Evolutionary conservation across 129 eudicot species (phyloP), one percentile per base, ranked within the genome.

Genomic region (Erigeron canadensis): DNA sequence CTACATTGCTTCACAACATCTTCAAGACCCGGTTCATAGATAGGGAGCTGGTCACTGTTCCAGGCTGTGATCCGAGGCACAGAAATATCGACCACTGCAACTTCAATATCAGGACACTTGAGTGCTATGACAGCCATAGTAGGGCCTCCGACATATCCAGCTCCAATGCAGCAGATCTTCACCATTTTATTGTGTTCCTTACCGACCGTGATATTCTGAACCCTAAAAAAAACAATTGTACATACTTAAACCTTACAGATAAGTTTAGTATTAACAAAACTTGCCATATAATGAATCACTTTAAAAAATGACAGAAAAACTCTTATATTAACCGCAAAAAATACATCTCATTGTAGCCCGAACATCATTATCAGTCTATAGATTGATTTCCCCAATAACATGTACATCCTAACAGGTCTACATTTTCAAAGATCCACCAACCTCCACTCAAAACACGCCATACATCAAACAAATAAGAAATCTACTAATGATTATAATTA

Each of bases 121-220:
- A 84, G 84, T 4, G 96, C 96, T 56, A 90, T 90, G 41, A 90
- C 94, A 5, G 94, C 94, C 96, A 90, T 90, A 50, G 96, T 90
- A 22, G 96, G 94, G 23, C 96, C 96, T 4, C 96, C 96, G 37
- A 90, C 96, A 72, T 89, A 89, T 9, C 96, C 96, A 48, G 93
- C 96, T 70, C 96, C 96, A 73, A 89, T 89, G 75, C 96, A 90
- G 77, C 96, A 90, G 66, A 90, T 90, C 85, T 87, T 90, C 84
- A 90, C 96, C 96, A 90, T 90, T 64, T 82, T 73, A 7, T 42
- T 70, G 58, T 37, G 45, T 61, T 37, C 7, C n/a, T 60, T 41
- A n/a, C 1, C 23, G 17, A 65, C n/a, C 22, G 4, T 11, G 42
- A 34, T 65, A 22, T 65, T 48, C 15, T 71, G 17, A 70, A 67